Evolutionary conservation across 768 basidiomycete species (phyloP), one percentile per base, ranked within the genome.

Genomic region (Cyclocybe cylindracea): DNA sequence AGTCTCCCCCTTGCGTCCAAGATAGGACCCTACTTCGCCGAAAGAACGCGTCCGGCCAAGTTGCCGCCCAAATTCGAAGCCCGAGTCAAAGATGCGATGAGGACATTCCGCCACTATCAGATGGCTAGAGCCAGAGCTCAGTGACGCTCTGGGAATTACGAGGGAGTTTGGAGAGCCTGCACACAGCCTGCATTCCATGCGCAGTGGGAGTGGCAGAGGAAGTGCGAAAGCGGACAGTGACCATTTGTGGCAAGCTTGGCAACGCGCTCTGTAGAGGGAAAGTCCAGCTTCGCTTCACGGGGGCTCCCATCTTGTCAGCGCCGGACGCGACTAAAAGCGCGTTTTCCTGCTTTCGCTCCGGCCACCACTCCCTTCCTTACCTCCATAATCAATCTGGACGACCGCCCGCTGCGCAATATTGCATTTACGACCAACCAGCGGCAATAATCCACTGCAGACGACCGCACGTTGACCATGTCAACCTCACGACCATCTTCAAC

Each of bases 311-410:
- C 59, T 67, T 59, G 73, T 74, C 73, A 65, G 72, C 74, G 72
- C 74, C 60, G 74, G 74, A 76, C 73, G 74, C 75, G 74, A 74
- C 74, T 73, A 57, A 62, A 55, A 55, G 48, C 57, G 55, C 58
- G 55, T 57, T 54, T 59, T 55, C 45, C 48, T 50, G 51, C 46
- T 42, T 44, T 48, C 49, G 35, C 24, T 24, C 14, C 32, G 29
- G 10, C 53, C 44, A 31, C 43, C 39, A 41, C 40, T n/a, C 32
- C 16, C 34, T 10, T 53, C 50, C 41, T 46, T 54, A 50, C 50
- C 24, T 24, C 24, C 24, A 5, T 24, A 24, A 24, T 48, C 31
- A 43, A 34, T 46, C 48, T 34, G 18, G n/a, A 39, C 39, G 32
- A 37, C 50, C 53, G 32, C 48, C 44, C 35, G 46, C 45, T 46